Percentiles rank a stretch among this genome's conserved stretches.
These are phyloP conservation scores for Glycine latifolia DNA, from an alignment of 306 rosid species.

Conservation along the genomic window DNA sequence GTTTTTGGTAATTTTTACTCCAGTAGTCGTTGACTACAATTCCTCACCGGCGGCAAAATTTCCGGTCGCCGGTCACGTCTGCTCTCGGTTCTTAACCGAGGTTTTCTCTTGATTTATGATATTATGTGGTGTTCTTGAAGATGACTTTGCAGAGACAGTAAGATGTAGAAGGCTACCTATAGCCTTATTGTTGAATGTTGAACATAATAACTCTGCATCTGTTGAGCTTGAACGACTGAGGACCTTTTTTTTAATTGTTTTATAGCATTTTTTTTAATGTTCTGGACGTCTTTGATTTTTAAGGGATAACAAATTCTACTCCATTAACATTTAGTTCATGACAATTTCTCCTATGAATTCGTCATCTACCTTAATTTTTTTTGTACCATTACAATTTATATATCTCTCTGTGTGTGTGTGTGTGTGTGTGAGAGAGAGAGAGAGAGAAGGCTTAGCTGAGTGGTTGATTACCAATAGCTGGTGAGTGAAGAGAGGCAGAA, in stretches of 20 bases:
- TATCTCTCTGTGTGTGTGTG: background rate
- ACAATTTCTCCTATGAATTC: background rate
- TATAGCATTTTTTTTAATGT: background rate
- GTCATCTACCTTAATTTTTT: conserved; percentile 2
- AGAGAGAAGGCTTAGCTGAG: background rate
- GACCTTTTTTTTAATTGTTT: background rate
- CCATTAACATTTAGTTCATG: background rate
- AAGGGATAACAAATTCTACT: background rate
- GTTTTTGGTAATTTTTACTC: background rate
- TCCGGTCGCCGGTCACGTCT: conserved; percentile 3
- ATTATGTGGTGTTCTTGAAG: too few relatives aligned
- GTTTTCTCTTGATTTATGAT: background rate
- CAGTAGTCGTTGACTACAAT: background rate
- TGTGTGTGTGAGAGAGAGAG: too few relatives aligned
- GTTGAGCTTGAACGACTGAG: background rate
- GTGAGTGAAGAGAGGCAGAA: too few relatives aligned
- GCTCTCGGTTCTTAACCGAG: background rate
- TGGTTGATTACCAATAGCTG: background rate
- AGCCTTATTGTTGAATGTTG: too few relatives aligned
- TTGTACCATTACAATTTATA: background rate
- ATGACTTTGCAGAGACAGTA: background rate
- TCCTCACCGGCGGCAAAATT: conserved; percentile 9
- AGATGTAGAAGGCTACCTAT: too few relatives aligned
- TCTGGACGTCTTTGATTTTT: background rate
- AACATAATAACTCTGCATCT: background rate